Base-by-base conservation (phyloP, 2,329 filamentous ascomycete genomes). In the Parastagonospora avenae region DNA sequence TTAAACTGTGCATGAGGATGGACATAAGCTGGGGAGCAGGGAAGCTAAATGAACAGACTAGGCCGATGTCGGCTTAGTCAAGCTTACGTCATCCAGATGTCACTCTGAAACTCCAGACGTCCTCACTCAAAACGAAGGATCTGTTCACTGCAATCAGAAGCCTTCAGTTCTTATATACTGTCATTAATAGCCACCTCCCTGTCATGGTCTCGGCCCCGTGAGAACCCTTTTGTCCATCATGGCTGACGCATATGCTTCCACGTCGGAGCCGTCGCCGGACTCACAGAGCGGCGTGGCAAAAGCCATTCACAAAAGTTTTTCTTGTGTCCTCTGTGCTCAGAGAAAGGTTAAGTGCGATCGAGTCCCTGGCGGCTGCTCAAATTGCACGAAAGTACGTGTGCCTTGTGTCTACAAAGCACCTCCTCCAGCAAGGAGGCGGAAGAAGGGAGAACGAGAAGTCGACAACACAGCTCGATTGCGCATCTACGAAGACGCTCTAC, bases 291-390 rank as follows among this genome's bases (percentile, higher is more conserved):
- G 42, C 6, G 28, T 55, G 9, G 48, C 46, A 29, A 46, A 43
- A 7, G 28, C 48, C 9, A 43, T 50, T 1, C 60, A 65, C 2
- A 72, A 73, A 40, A 57, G 60, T 36, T 72, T 65, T 42, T 70
- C 70, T 1, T 73, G 70, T 41, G 60, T 71, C 4, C 56, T 71
- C 8, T 72, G 69, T 45, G 63, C 68, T 7, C 66, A 68, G 35
- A 55, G 70, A 10, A 73, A 73, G 50, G 69, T 73, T 15, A 68
- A 63, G 46, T 73, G 69, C 44, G 68, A 73, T 35, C 66, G 63
- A 33, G 45, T 27, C 4, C 59, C 62, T 10, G 57, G 63, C 24
- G 67, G 68, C 1, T 72, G 70, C 42, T 55, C 57, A 0, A 71
- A 67, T 38, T 72, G 69, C 54, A 54, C 57, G 7, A 67, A 68